phyloP scores from a whole-genome alignment of 2,329 filamentous ascomycete species.

The Leptographium lundbergii region DNA sequence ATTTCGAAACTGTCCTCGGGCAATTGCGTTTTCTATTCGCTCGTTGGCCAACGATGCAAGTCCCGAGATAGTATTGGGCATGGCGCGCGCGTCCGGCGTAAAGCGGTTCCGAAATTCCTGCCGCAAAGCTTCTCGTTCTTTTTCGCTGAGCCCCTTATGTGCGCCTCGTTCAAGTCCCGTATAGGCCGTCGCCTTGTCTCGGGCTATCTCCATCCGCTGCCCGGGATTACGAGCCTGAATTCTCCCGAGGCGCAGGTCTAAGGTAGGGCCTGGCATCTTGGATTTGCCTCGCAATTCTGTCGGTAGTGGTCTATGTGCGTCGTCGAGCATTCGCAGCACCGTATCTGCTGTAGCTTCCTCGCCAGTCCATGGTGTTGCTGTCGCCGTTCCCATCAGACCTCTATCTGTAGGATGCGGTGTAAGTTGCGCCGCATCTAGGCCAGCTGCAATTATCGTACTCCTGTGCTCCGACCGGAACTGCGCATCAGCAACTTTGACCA shows the following conservation, averaged over 20 bases:
- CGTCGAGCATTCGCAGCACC: slow-evolving; percentile 72
- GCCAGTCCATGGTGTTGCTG: slow-evolving; percentile 64
- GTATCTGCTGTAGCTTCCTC: slow-evolving; percentile 62
- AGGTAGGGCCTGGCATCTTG: slow-evolving; percentile 25
- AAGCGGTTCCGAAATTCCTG: slow-evolving; percentile 74
- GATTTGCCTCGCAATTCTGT: slow-evolving; percentile 33
- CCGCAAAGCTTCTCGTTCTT: slow-evolving; percentile 60
- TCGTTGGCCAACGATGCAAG: slow-evolving; percentile 79
- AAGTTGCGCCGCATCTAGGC: slow-evolving; percentile 11
- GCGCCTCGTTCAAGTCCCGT: slow-evolving; percentile 32
- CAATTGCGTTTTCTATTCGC: slow-evolving; percentile 82
- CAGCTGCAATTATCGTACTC: slow-evolving; percentile 33
- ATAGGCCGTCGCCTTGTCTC: slow-evolving; percentile 44
- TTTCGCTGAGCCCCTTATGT: slow-evolving; percentile 42
- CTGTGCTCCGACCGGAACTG: slow-evolving; percentile 40
- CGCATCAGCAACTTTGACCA: slow-evolving; percentile 42
- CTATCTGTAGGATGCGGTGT: slow-evolving; percentile 44
- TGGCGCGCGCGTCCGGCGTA: slow-evolving; percentile 52
- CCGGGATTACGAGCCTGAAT: slow-evolving; percentile 27
- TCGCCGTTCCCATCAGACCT: slow-evolving; percentile 54
- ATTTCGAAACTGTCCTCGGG: slow-evolving; percentile 75
- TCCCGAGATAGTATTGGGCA: slow-evolving; percentile 68
- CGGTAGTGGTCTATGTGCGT: slow-evolving; percentile 59
- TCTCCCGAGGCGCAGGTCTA: slow-evolving; percentile 37
- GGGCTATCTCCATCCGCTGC: slow-evolving; percentile 37